Percentiles rank a stretch among this genome's conserved stretches.
These are phyloP conservation scores for Magnusiomyces paraingens DNA, from an alignment of 1,139 yeast species.

Conservation along the genomic window DNA sequence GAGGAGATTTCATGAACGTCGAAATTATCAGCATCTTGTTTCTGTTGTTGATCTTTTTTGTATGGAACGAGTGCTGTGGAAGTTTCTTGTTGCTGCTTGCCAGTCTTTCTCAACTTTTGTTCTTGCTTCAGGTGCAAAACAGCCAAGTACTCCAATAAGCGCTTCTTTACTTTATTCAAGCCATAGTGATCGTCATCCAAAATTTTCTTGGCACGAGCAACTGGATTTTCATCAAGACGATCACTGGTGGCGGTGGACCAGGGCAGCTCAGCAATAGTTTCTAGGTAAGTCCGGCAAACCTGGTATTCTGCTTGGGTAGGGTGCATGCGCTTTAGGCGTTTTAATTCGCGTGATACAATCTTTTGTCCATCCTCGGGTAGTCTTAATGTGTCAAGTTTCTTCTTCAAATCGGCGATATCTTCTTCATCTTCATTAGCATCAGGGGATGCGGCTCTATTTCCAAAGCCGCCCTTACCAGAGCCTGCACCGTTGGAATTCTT, in stretches of 20 bases:
- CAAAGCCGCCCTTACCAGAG: slow-evolving; percentile 1
- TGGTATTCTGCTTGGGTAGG: slow-evolving; percentile 70
- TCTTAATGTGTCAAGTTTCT: slow-evolving; percentile 24
- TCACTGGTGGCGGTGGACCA: slow-evolving; percentile 33
- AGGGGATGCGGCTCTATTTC: slow-evolving; percentile 11
- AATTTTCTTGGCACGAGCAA: slow-evolving; percentile 49
- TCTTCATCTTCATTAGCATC: slow-evolving; percentile 24
- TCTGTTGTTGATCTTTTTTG: neutral
- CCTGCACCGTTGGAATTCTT: slow-evolving; percentile 2
- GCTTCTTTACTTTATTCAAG: slow-evolving; percentile 68
- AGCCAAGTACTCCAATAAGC: slow-evolving; percentile 76
- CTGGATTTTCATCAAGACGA: slow-evolving; percentile 38
- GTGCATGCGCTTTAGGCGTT: slow-evolving; percentile 55
- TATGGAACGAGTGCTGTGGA: slow-evolving; percentile 15
- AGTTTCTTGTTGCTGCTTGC: neutral
- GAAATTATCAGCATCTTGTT: slow-evolving; percentile 7
- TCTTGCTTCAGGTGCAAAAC: slow-evolving; percentile 54
- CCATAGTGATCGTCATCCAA: slow-evolving; percentile 84
- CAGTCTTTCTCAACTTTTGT: slow-evolving; percentile 2
- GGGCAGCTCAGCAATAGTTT: slow-evolving; percentile 60
- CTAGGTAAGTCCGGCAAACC: slow-evolving; percentile 63
- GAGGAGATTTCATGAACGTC: neutral
- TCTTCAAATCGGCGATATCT: slow-evolving; percentile 30
- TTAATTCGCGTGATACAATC: slow-evolving; percentile 56
- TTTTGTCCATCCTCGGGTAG: slow-evolving; percentile 37